phyloP scores from a whole-genome alignment of 2,329 filamentous ascomycete genomes.

The Aschersonia sp. region DNA sequence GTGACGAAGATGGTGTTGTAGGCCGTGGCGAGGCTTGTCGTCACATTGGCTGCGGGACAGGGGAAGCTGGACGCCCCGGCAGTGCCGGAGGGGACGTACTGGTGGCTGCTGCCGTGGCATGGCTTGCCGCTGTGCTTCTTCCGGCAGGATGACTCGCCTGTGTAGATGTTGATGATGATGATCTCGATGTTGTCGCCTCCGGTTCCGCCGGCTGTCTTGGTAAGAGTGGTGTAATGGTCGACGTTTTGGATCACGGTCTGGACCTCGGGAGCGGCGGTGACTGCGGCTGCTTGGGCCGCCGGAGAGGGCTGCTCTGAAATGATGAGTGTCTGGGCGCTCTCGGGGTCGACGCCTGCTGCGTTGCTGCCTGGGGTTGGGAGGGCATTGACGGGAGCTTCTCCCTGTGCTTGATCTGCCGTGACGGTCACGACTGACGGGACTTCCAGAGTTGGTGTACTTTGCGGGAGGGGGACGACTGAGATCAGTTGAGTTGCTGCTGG shows the following conservation, averaged over 20 bases:
- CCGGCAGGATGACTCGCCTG: slow-evolving; percentile 14
- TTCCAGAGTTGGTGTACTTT: background rate
- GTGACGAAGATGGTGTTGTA: slow-evolving; percentile 23
- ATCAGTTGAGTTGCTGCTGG: slow-evolving; percentile 8
- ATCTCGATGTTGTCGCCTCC: slow-evolving; percentile 14
- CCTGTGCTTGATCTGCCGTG: background rate
- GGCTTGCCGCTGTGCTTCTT: slow-evolving; percentile 13
- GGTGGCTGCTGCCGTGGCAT: slow-evolving; percentile 6
- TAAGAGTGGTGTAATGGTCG: slow-evolving; percentile 10
- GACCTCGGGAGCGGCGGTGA: slow-evolving; percentile 10
- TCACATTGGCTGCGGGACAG: slow-evolving; percentile 10
- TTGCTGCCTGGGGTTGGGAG: background rate
- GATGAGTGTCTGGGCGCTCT: slow-evolving; percentile 6
- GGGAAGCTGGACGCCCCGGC: slow-evolving; percentile 6
- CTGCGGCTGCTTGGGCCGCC: slow-evolving; percentile 6
- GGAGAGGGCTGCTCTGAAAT: slow-evolving; percentile 4
- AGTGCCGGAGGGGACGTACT: slow-evolving; percentile 1
- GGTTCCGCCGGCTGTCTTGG: slow-evolving; percentile 9
- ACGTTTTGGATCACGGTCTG: slow-evolving; percentile 5
- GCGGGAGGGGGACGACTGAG: slow-evolving; percentile 7
- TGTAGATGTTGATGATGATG: slow-evolving; percentile 15
- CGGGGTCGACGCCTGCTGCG: background rate
- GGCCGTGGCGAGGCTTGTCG: slow-evolving; percentile 17
- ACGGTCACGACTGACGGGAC: slow-evolving; percentile 2
- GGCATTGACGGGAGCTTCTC: background rate